Conservation (phyloP, 176 grass and related monocot genomes). For the Eragrostis nindensis region DNA sequence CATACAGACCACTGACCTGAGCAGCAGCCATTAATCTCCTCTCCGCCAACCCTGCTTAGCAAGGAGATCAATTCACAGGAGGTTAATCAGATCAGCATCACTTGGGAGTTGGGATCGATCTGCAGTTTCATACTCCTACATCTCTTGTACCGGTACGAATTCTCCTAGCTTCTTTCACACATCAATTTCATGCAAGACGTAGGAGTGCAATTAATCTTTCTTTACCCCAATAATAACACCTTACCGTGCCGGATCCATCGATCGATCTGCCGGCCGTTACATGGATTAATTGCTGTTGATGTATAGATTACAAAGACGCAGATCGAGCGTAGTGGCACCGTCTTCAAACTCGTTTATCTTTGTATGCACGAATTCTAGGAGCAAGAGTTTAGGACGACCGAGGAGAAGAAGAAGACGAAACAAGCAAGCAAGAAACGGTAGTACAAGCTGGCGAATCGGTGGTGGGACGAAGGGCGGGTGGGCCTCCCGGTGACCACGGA, state of each 20-base stretch:
- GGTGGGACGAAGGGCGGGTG: slow-evolving; percentile 39
- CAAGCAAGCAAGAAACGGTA: neutral
- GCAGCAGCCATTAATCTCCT: neutral
- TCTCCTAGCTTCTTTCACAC: neutral
- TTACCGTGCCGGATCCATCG: neutral
- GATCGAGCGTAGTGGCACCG: neutral
- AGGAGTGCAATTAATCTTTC: too few species aligned
- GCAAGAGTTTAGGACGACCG: neutral
- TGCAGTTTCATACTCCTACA: neutral
- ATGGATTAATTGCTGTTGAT: neutral
- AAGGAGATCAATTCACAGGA: neutral
- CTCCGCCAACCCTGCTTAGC: neutral
- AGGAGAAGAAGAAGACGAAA: neutral
- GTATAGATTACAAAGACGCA: neutral
- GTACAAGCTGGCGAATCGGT: slow-evolving; percentile 36
- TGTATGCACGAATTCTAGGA: neutral
- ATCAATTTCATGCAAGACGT: neutral
- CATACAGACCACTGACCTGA: neutral
- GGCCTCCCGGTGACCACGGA: slow-evolving; percentile 20
- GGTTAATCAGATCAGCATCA: neutral
- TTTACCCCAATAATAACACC: neutral
- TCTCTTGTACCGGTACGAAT: neutral
- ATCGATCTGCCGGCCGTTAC: neutral
- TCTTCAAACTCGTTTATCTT: neutral
- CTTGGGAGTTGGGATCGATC: neutral